Base-by-base conservation (phyloP, 306 rosid genomes). In the Sicyos edulis region DNA sequence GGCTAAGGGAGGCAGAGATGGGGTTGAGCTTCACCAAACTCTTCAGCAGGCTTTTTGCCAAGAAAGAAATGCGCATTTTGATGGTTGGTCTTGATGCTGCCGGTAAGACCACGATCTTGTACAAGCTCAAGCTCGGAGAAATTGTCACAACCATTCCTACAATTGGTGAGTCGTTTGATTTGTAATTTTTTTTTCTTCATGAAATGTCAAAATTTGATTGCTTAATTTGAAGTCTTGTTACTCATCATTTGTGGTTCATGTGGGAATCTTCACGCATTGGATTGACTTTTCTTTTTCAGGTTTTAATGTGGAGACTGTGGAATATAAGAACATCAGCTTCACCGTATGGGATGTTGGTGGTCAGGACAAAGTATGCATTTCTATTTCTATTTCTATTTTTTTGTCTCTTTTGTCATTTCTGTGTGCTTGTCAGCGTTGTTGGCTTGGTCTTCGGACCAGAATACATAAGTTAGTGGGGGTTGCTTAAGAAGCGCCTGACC, bases 21-120 rank as follows among this genome's bases (percentile, higher is more conserved):
- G 51, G 51, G 51, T 47, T 47, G 51, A 2, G 15, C 51, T 47
- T 47, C 51, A 47, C 51, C 15, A 47, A 47, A 15, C 51, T 47
- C 51, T 47, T 47, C 13, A 12, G 51, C 51, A 47, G 51, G 14
- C 51, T 47, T 9, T 47, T 47, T 47, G 12, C 96, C 64, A 92
- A 89, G 96, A 89, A 63, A 77, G 96, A 92, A 78, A 92, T 92
- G 97, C 87, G 97, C 53, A 92, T 89, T 80, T 73, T 92, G 87
- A 89, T 92, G 98, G 98, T 92, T 44, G 96, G 98, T 85, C 96
- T 89, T n/a, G 97, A 92, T 66, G 97, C 97, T 59, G 97, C 97
- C 70, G 97, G 97, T 86, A 92, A 92, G 86, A 92, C 97, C 21
- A 92, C 97, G 55, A 92, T 92, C 68, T 69, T 92, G 87, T 92